phyloP scores from a whole-genome alignment of 805 yeast genomes.

The Blastobotrys terrestris region DNA sequence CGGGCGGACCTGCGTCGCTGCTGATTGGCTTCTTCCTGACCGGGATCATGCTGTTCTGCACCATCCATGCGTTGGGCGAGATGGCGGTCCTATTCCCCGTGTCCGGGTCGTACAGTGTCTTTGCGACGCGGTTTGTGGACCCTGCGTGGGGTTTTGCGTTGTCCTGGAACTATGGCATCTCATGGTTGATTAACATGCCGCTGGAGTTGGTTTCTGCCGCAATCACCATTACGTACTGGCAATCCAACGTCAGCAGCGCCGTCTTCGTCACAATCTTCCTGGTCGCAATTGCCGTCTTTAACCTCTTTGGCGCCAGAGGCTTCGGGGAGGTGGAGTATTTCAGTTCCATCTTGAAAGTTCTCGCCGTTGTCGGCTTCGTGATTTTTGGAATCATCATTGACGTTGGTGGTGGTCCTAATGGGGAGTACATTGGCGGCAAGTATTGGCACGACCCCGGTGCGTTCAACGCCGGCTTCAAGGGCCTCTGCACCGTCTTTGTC shows the following conservation, averaged over 20 bases:
- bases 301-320: constrained; percentile 50
- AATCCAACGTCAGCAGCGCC: constrained; percentile 38
- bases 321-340: constrained; percentile 63
- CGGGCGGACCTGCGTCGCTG: constrained; percentile 49
- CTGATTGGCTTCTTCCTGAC: constrained; percentile 53
- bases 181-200: constrained; percentile 53
- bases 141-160: constrained; percentile 61
- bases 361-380: constrained; percentile 53
- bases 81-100: constrained; percentile 58
- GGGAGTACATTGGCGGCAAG: constrained; percentile 17
- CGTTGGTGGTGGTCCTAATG: constrained; percentile 51
- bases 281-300: constrained; percentile 40
- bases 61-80: constrained; percentile 64
- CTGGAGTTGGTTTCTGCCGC: constrained; percentile 57
- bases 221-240: constrained; percentile 49
- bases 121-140: constrained; percentile 52
- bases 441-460: constrained; percentile 51
- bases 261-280: constrained; percentile 51
- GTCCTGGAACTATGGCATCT: constrained; percentile 56
- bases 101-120: constrained; percentile 51
- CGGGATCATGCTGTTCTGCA: constrained; percentile 59
- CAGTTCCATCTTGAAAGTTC: constrained; percentile 48
- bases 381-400: constrained; percentile 45
- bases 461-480: constrained; percentile 61
- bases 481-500: constrained; percentile 59